Evolutionary conservation across 139 green algal species (phyloP), one percentile per base, ranked within the genome.

Genomic region (Haematococcus lacustris): DNA sequence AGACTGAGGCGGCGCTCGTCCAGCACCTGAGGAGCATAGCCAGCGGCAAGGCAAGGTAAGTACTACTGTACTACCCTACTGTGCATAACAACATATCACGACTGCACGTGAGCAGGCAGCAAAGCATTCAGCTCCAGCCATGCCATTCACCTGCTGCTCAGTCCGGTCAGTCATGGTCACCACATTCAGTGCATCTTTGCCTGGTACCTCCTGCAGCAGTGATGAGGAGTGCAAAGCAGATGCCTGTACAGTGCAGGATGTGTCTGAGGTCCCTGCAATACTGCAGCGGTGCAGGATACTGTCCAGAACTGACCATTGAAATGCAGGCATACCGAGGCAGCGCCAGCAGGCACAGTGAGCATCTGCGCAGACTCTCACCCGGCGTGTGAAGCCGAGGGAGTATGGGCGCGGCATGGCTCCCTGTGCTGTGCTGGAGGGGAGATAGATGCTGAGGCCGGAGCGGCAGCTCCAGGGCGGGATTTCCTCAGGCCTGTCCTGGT

Each of bases 381-480:
- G 41, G 28, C 64, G 64, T 17, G 64, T 50, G 64, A 70, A 30
- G 30, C 43, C 21, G 64, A 70, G 64, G 7, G 5, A 28, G 32
- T 50, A 70, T 5, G 64, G 64, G 6, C 21, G 5, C 21, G 32
- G 64, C 37, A 43, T 43, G 26, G 64, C 30, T 9, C 64, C 64
- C 23, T 70, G 30, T 5, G 28, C 64, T 32, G 64, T 70, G 43
- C 43, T 43, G 30, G 47, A 30, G 7, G 32, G 33, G 33, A 73
- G 47, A 28, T 38, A 71, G 30, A 73, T 28, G 50, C 68, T 73
- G 41, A 73, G 68, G 17, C 68, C 68, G 6, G 43, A 66, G 47
- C 68, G 68, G 43, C 68, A 73, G 13, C 17, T 41, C 23, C 47
- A 73, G 4, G 68, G 43, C 17, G 68, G 68, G 23, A 30, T 4